phyloP scores from a whole-genome alignment of 2,329 filamentous ascomycete genomes.

The Tricladium varicosporioides region DNA sequence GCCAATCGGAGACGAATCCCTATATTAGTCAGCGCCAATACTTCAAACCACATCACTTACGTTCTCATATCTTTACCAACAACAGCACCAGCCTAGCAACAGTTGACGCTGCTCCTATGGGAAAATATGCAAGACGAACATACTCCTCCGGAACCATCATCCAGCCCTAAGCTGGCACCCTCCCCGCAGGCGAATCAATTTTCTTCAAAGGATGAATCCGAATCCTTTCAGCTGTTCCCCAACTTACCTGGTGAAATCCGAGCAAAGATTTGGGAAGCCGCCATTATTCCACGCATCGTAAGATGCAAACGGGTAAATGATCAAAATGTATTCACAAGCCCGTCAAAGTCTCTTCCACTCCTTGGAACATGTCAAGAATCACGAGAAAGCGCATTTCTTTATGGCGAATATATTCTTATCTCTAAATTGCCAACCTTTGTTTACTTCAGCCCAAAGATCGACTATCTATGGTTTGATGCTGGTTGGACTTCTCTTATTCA shows the following conservation, averaged over 20 bases:
- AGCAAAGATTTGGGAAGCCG: slow-evolving; percentile 13
- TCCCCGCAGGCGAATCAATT: no score
- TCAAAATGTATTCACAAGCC: slow-evolving; percentile 2
- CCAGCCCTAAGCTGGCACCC: no score
- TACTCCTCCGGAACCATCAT: no score
- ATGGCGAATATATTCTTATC: slow-evolving; percentile 5
- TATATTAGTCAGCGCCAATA: no score
- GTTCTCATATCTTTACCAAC: no score
- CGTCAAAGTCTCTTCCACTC: neutral
- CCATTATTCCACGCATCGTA: slow-evolving; percentile 12
- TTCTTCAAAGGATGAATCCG: no score
- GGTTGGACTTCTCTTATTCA: slow-evolving; percentile 15
- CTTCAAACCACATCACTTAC: no score
- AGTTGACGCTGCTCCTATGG: no score
- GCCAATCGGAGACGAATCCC: no score
- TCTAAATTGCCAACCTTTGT: neutral
- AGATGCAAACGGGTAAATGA: slow-evolving; percentile 4
- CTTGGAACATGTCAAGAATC: slow-evolving; percentile 5
- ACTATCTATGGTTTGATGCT: slow-evolving; percentile 24
- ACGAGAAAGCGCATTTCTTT: slow-evolving; percentile 6
- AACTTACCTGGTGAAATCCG: slow-evolving; percentile 11
- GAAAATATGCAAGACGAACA: no score
- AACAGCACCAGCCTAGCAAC: no score
- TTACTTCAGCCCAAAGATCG: slow-evolving; percentile 9
- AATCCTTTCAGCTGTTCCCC: neutral